Evolutionary conservation across 495 filamentous ascomycete genomes (phyloP).

Genomic region (Trichoderma reesei): DNA sequence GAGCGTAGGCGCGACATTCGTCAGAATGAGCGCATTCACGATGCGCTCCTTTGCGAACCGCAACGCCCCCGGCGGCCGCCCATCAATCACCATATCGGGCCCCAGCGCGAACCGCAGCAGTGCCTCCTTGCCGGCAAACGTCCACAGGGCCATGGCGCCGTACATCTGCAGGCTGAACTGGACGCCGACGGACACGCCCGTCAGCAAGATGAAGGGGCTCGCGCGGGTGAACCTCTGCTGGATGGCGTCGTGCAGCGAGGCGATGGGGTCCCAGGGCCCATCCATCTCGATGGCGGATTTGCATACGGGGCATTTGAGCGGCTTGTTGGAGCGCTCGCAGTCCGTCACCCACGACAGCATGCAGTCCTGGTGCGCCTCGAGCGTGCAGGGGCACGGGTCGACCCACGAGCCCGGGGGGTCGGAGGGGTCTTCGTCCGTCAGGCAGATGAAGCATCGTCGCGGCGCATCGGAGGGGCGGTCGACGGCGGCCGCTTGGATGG

Average conservation of each 20-base stretch:
- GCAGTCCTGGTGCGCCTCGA: conserved; percentile 85
- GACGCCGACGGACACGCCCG: conserved; percentile 44
- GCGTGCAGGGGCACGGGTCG: conserved; percentile 75
- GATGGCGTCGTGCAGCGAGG: conserved; percentile 47
- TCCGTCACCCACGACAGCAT: conserved; percentile 86
- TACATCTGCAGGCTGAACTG: conserved; percentile 34
- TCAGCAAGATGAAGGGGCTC: conserved; percentile 49
- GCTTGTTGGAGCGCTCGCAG: conserved; percentile 53
- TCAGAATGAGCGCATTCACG: conserved; percentile 18
- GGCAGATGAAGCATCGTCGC: conserved; percentile 88
- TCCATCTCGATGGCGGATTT: conserved; percentile 67
- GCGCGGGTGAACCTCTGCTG: conserved; percentile 44
- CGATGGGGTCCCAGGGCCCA: conserved; percentile 57
- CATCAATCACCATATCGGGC: conserved; percentile 2
- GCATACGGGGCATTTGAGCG: conserved; percentile 79
- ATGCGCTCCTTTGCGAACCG: neutral
- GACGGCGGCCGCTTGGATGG: neutral
- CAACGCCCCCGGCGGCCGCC: neutral
- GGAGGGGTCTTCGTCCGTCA: conserved; percentile 69
- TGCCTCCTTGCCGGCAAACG: conserved; percentile 29
- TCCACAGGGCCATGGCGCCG: conserved; percentile 23
- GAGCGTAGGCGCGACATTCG: conserved; percentile 30
- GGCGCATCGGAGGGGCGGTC: conserved; percentile 18
- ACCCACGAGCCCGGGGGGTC: conserved; percentile 60
- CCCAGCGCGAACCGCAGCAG: conserved; percentile 15